Conservation (phyloP, 2,329 filamentous ascomycete genomes). For the Zymoseptoria brevis region DNA sequence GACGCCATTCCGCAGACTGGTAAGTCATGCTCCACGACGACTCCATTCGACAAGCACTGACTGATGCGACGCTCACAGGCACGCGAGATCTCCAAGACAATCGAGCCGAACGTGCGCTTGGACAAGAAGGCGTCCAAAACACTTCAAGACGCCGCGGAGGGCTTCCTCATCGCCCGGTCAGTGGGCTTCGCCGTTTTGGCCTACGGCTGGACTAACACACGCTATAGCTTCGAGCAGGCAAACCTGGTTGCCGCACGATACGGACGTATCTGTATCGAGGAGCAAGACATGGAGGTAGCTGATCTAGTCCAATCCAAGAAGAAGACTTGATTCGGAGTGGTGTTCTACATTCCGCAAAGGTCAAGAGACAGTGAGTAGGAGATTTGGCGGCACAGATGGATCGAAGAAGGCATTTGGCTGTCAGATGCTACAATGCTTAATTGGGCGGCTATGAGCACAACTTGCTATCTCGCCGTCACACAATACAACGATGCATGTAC, state of each 20-base stretch:
- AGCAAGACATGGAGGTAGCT: neutral
- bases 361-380: neutral
- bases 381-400: neutral
- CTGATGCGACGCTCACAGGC: neutral
- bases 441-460: neutral
- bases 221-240: neutral
- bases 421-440: neutral
- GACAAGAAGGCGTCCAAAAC: neutral
- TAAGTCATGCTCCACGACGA: neutral
- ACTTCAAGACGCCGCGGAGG: neutral
- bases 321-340: neutral
- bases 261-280: neutral
- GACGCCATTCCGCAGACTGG: neutral
- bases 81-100: neutral
- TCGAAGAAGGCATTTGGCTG: neutral
- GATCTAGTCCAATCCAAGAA: neutral
- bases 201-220: too few relatives aligned
- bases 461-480: neutral
- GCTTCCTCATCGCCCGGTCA: neutral
- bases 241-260: neutral
- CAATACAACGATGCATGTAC: neutral
- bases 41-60: neutral
- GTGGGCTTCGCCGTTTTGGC: neutral
- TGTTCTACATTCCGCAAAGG: neutral
- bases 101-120: neutral